Percentiles rank a stretch among this genome's conserved stretches.
Conservation (phyloP, 2,329 filamentous ascomycete species). For the Cercospora sojina region DNA sequence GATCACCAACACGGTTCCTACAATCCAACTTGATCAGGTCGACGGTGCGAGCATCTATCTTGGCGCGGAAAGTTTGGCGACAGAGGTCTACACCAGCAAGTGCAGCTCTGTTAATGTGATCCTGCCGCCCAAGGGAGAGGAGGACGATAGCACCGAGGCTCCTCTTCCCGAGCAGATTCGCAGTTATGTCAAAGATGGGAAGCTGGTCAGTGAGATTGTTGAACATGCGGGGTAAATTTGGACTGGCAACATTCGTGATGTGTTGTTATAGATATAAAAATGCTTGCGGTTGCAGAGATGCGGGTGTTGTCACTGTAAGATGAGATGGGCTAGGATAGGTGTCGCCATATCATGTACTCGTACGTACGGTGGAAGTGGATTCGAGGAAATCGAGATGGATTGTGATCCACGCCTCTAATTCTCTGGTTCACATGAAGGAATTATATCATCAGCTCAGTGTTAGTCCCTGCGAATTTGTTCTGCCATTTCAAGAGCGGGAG, state of each 20-base stretch:
- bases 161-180: constrained; percentile 88
- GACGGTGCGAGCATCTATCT: constrained; percentile 88
- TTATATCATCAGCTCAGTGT: background rate
- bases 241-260: background rate
- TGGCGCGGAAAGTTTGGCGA: constrained; percentile 70
- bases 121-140: constrained; percentile 64
- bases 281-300: background rate
- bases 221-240: constrained; percentile 68
- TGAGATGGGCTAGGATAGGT: background rate
- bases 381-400: background rate
- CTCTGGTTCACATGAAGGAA: background rate
- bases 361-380: background rate
- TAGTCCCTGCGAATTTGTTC: background rate
- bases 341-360: background rate
- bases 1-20: constrained; percentile 80
- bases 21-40: constrained; percentile 87
- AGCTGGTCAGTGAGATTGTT: constrained; percentile 88
- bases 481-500: no score
- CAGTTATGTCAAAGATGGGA: constrained; percentile 72
- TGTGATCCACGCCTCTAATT: background rate
- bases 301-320: background rate
- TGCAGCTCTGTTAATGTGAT: constrained; percentile 84
- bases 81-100: constrained; percentile 88
- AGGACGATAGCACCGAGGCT: constrained; percentile 81
- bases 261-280: background rate